phyloP scores from a whole-genome alignment of 2,329 filamentous ascomycete species.

The Fusarium tjaetaba region DNA sequence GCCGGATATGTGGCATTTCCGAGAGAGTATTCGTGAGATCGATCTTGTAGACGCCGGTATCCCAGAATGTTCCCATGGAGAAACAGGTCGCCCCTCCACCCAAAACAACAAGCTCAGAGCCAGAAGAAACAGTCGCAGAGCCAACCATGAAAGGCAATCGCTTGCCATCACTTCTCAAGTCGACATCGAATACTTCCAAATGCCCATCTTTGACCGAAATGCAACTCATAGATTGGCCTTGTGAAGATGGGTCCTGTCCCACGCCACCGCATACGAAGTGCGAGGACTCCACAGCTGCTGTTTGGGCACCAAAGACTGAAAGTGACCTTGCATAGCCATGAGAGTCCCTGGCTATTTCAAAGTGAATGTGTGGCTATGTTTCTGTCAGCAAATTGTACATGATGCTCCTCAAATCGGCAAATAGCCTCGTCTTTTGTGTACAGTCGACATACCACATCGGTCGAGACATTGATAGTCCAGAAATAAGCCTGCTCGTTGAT shows the following conservation, averaged over 20 bases:
- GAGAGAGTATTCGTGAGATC: conserved; percentile 15
- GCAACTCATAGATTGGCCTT: conserved; percentile 45
- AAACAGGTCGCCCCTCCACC: conserved; percentile 91
- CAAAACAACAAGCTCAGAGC: conserved; percentile 67
- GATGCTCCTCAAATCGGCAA: not conserved
- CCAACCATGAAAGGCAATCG: conserved; percentile 75
- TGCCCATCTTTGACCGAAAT: conserved; percentile 44
- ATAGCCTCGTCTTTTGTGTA: too few relatives aligned
- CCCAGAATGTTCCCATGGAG: conserved; percentile 90
- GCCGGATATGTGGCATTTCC: not conserved
- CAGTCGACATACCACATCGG: conserved; percentile 48
- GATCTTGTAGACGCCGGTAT: conserved; percentile 65
- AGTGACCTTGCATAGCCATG: conserved; percentile 21
- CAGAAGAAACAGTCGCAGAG: conserved; percentile 62
- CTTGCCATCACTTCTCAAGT: not conserved
- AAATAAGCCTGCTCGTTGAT: conserved; percentile 70
- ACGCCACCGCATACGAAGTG: conserved; percentile 48
- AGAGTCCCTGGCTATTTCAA: conserved; percentile 25
- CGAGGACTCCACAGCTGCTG: conserved; percentile 33
- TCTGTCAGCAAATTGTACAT: not conserved
- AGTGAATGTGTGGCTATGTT: conserved; percentile 42
- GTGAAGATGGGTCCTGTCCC: conserved; percentile 40
- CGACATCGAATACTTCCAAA: conserved; percentile 8
- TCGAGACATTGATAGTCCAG: conserved; percentile 66
- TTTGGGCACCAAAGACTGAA: conserved; percentile 48